Percentiles rank a stretch among this genome's conserved stretches.
These are phyloP conservation scores for Solanum paucissectum DNA, from an alignment of 257 asterid genomes.

Conservation along the genomic window DNA sequence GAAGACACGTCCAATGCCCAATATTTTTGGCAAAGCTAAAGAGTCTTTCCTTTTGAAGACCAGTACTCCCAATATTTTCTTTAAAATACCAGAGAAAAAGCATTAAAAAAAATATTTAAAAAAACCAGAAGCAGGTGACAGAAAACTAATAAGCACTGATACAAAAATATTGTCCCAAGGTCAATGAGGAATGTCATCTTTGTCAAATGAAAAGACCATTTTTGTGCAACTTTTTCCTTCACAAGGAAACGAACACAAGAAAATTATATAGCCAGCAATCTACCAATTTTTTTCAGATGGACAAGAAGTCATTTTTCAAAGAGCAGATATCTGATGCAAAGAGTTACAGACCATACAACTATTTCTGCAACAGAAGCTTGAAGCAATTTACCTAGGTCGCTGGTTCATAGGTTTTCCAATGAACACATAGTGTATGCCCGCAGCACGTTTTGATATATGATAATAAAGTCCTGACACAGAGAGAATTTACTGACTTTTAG, in stretches of 20 bases:
- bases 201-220: background rate
- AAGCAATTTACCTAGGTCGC: slow-evolving; percentile 62
- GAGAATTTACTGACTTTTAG: background rate
- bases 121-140: background rate
- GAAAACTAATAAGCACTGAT: background rate
- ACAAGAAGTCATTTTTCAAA: background rate
- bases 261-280: background rate
- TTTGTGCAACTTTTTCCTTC: background rate
- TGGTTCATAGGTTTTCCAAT: slow-evolving; percentile 87
- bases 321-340: background rate
- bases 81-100: background rate
- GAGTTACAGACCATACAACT: background rate
- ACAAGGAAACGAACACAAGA: background rate
- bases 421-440: slow-evolving; percentile 85
- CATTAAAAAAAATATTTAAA: background rate
- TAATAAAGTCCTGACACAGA: slow-evolving; percentile 65
- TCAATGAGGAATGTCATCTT: background rate
- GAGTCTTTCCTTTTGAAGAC: background rate
- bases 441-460: slow-evolving; percentile 84
- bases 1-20: background rate
- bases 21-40: background rate
- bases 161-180: background rate
- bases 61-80: background rate
- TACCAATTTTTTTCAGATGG: background rate
- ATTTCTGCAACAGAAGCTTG: background rate